Evolutionary conservation across 2,329 filamentous ascomycete species (phyloP).

Genomic region (Apiospora aurea): DNA sequence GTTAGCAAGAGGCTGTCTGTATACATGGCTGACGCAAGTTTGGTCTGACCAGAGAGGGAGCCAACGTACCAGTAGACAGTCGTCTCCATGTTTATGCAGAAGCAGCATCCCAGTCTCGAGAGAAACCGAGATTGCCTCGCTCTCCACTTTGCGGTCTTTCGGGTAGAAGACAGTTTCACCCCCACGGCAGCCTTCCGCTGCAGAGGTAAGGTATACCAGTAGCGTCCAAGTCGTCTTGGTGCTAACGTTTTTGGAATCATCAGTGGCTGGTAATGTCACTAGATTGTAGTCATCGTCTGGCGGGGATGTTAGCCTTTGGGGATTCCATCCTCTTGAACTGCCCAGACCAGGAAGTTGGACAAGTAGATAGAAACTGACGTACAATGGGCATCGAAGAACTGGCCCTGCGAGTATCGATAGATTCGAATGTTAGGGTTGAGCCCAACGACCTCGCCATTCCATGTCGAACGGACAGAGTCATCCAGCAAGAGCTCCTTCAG

Average conservation of each 20-base stretch:
- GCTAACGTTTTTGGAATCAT: constrained; percentile 45
- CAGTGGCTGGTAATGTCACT: constrained; percentile 59
- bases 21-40: not conserved
- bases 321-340: not conserved
- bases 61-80: constrained; percentile 75
- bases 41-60: constrained; percentile 4
- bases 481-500: constrained; percentile 67
- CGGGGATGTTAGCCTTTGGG: not conserved
- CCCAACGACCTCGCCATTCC: constrained; percentile 33
- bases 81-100: constrained; percentile 86
- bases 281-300: constrained; percentile 84
- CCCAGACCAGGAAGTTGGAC: not conserved
- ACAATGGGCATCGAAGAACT: constrained; percentile 96
- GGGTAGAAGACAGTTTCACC: constrained; percentile 95
- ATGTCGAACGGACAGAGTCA: constrained; percentile 49
- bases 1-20: too few species aligned
- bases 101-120: constrained; percentile 86
- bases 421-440: constrained; percentile 89
- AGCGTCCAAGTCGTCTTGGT: constrained; percentile 90
- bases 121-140: constrained; percentile 73
- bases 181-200: constrained; percentile 76
- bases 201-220: constrained; percentile 83
- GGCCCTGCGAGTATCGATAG: constrained; percentile 84
- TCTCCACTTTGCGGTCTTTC: constrained; percentile 61
- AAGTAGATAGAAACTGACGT: constrained; percentile 47